Conservation (phyloP, 2,329 filamentous ascomycete genomes). For the Hypoxylon sp. region DNA sequence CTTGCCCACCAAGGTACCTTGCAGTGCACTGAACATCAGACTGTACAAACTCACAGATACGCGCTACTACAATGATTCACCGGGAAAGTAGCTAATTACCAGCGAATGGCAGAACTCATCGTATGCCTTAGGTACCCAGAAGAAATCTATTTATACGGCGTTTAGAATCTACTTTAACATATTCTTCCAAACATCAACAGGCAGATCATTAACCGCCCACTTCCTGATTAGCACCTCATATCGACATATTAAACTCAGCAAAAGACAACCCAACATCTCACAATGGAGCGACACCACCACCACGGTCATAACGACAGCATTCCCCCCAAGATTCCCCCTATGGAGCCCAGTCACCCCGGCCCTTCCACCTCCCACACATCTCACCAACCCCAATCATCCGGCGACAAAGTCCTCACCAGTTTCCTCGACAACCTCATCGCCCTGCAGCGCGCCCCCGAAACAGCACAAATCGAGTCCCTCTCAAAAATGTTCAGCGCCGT, state of each 20-base stretch:
- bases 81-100: not conserved
- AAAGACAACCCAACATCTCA: not conserved
- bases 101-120: not conserved
- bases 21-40: too few species aligned
- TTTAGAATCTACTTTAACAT: not conserved
- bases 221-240: not conserved
- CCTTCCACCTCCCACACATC: too few species aligned
- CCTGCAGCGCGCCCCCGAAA: not conserved
- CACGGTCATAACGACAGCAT: not conserved
- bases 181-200: not conserved
- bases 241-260: not conserved
- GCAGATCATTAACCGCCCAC: not conserved
- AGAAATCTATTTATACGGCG: not conserved
- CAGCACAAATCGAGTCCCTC: not conserved
- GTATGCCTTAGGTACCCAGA: not conserved
- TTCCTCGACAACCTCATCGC: not conserved
- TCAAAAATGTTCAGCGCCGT: not conserved
- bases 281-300: not conserved
- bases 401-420: too few species aligned
- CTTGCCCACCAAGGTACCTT: too few species aligned
- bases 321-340: too few species aligned
- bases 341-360: too few species aligned
- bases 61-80: not conserved
- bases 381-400: too few species aligned
- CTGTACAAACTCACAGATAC: not conserved